Evolutionary conservation across 2,329 filamentous ascomycete genomes (phyloP).

Genomic region (Curvularia sp.): DNA sequence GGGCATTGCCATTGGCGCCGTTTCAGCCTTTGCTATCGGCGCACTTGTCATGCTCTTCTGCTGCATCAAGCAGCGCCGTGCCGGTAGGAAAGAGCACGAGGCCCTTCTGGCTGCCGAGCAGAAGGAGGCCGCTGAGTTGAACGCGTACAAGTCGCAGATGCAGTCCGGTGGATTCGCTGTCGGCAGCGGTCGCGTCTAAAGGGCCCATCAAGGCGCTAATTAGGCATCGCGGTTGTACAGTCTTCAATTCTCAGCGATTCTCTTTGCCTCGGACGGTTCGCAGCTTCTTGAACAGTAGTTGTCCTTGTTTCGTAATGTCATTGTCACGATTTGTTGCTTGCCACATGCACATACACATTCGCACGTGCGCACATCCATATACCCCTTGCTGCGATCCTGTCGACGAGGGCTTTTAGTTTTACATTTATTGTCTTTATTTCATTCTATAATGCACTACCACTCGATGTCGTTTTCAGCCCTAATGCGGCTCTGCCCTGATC

Average conservation of each 20-base stretch:
- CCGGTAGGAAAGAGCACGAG: slow-evolving; percentile 44
- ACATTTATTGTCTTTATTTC: neutral
- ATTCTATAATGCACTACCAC: slow-evolving; percentile 6
- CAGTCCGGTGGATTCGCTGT: slow-evolving; percentile 33
- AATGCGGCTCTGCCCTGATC: slow-evolving; percentile 2
- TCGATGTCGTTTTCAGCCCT: slow-evolving; percentile 7
- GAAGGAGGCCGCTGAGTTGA: slow-evolving; percentile 49
- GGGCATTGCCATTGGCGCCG: slow-evolving; percentile 43
- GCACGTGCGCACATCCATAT: slow-evolving; percentile 8
- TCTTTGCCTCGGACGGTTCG: slow-evolving; percentile 8
- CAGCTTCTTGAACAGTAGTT: slow-evolving; percentile 10
- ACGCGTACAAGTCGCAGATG: slow-evolving; percentile 43
- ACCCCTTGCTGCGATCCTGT: slow-evolving; percentile 20
- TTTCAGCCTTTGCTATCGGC: slow-evolving; percentile 38
- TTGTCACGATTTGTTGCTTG: slow-evolving; percentile 17
- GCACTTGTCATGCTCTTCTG: slow-evolving; percentile 43
- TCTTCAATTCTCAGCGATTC: slow-evolving; percentile 11
- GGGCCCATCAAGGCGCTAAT: neutral
- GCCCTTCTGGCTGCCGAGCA: slow-evolving; percentile 43
- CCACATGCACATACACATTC: neutral
- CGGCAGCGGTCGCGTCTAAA: slow-evolving; percentile 25
- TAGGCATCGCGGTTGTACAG: slow-evolving; percentile 9
- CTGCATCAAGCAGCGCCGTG: slow-evolving; percentile 51
- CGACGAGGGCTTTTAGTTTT: slow-evolving; percentile 12
- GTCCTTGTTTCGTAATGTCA: slow-evolving; percentile 15